These are phyloP conservation scores for Cercospora beticola DNA, from an alignment of 2,329 filamentous ascomycete species.

Conservation along the genomic window DNA sequence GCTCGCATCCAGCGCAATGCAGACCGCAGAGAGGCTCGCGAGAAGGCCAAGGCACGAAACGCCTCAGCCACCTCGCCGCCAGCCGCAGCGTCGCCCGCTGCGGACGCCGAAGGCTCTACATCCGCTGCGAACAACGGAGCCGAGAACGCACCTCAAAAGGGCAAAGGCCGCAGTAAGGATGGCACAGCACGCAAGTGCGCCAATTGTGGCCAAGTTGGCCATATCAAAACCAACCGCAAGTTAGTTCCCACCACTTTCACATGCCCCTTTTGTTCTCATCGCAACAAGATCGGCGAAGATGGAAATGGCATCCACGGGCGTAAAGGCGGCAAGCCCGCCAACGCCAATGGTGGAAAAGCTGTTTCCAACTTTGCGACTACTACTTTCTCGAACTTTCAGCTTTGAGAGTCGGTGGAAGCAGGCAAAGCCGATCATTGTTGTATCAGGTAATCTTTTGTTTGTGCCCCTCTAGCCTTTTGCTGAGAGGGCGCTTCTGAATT, in stretches of 20 bases:
- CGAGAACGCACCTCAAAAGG: constrained; percentile 32
- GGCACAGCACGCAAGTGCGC: constrained; percentile 81
- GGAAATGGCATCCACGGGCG: constrained; percentile 22
- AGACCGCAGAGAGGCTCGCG: constrained; percentile 82
- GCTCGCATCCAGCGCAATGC: constrained; percentile 86
- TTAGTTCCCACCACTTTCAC: constrained; percentile 49
- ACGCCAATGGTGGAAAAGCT: constrained; percentile 21
- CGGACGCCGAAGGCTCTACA: constrained; percentile 46
- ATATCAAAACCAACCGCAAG: constrained; percentile 99
- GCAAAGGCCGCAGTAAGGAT: constrained; percentile 59
- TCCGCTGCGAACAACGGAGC: constrained; percentile 20
- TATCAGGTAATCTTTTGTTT: not conserved
- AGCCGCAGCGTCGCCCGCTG: constrained; percentile 46
- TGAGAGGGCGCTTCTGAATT: constrained; percentile 16
- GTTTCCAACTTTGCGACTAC: constrained; percentile 15
- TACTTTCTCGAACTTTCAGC: constrained; percentile 24
- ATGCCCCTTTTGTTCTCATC: constrained; percentile 20
- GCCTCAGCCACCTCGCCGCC: constrained; percentile 49
- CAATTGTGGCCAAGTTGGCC: constrained; percentile 93
- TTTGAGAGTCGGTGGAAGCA: constrained; percentile 20
- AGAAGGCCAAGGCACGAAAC: constrained; percentile 72
- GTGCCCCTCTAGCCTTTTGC: constrained; percentile 3
- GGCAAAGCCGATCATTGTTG: not conserved
- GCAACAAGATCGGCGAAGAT: constrained; percentile 14
- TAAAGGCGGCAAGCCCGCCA: constrained; percentile 17